Conservation (phyloP, 2,329 filamentous ascomycete species). For the Xylaria sp. region DNA sequence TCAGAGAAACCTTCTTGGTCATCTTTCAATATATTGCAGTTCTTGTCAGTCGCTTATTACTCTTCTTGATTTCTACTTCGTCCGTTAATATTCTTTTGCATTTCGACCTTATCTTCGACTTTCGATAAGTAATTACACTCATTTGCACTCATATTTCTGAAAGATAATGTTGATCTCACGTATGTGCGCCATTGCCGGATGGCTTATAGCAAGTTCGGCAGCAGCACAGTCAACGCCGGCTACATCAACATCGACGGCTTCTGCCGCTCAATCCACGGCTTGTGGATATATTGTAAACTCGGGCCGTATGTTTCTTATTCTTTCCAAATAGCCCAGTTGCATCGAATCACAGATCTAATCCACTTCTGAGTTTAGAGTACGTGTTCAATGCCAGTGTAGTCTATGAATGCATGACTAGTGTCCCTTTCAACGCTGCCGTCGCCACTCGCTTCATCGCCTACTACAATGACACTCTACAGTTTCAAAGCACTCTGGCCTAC, state of each 20-base stretch:
- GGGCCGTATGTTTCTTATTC: not conserved
- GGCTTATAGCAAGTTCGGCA: not conserved
- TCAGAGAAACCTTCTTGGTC: no score
- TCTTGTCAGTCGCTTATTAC: not conserved
- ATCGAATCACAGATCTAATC: not conserved
- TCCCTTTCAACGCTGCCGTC: constrained; percentile 57
- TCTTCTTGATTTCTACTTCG: not conserved
- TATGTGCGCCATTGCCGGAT: not conserved
- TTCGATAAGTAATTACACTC: not conserved
- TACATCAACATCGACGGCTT: not conserved
- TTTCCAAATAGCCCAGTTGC: not conserved
- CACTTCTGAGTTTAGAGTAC: not conserved
- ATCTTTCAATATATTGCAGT: no score
- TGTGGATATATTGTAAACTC: not conserved
- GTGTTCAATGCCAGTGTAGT: not conserved
- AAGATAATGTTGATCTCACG: not conserved
- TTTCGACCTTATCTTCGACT: not conserved
- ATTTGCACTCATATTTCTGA: not conserved
- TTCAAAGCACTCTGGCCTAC: constrained; percentile 56
- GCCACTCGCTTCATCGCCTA: constrained; percentile 57
- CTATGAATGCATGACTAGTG: constrained; percentile 54
- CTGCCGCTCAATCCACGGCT: not conserved
- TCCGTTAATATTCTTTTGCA: no score
- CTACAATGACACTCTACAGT: constrained; percentile 56
- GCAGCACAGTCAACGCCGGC: not conserved